phyloP scores from a whole-genome alignment of 2,329 filamentous ascomycete genomes.

The Stagonosporopsis chrysanthemi region DNA sequence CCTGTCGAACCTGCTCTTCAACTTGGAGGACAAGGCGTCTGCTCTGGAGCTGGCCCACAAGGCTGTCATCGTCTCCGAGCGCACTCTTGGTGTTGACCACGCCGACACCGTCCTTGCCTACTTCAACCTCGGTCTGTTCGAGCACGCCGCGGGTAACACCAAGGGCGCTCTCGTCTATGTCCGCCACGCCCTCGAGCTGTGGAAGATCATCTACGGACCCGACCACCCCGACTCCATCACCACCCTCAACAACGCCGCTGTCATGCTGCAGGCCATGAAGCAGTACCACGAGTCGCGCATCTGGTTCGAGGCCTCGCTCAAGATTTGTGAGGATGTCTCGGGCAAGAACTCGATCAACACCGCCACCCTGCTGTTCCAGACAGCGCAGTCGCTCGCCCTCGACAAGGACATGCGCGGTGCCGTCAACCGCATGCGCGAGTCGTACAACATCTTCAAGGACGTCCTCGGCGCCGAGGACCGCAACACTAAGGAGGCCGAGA shows the following conservation, averaged over 20 bases:
- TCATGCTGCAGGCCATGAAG: constrained; percentile 97
- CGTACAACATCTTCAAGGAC: constrained; percentile 91
- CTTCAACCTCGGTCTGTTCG: constrained; percentile 91
- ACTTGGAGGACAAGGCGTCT: constrained; percentile 95
- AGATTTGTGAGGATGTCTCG: constrained; percentile 87
- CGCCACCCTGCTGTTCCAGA: constrained; percentile 94
- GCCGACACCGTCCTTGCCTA: constrained; percentile 94
- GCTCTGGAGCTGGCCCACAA: constrained; percentile 96
- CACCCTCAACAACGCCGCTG: constrained; percentile 96
- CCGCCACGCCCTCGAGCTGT: constrained; percentile 90
- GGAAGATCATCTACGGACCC: constrained; percentile 95
- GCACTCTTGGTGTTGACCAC: constrained; percentile 91
- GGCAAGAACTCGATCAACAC: constrained; percentile 91
- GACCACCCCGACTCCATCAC: constrained; percentile 98
- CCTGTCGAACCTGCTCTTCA: constrained; percentile 94
- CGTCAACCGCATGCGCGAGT: constrained; percentile 92
- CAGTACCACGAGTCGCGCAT: constrained; percentile 91
- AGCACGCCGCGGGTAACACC: constrained; percentile 91
- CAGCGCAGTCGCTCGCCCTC: constrained; percentile 93
- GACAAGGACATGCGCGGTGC: constrained; percentile 93
- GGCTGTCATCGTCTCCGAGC: constrained; percentile 93
- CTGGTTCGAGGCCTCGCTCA: constrained; percentile 95
- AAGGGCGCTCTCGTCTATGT: constrained; percentile 86
- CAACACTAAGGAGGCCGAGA: constrained; percentile 97
- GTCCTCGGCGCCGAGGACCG: constrained; percentile 89